phyloP scores from a whole-genome alignment of 805 yeast species.

The Sungouiozyma intestinalis region DNA sequence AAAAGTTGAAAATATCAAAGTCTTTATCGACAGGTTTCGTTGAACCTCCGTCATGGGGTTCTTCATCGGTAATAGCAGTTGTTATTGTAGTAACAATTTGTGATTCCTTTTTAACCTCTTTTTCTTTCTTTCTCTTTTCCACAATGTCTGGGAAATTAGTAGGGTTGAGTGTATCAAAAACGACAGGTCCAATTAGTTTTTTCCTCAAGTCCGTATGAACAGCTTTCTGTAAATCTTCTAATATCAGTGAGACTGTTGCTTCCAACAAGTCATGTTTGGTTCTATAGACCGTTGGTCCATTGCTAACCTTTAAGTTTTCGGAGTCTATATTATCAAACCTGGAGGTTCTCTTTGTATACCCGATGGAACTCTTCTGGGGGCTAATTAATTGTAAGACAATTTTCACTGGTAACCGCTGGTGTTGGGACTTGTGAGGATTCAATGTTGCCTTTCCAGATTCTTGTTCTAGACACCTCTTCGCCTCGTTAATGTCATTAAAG shows the following conservation, averaged over 20 bases:
- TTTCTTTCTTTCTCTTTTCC: slow-evolving; percentile 25
- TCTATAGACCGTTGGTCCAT: slow-evolving; percentile 9
- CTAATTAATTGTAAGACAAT: slow-evolving; percentile 18
- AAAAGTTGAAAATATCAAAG: slow-evolving; percentile 28
- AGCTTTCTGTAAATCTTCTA: slow-evolving; percentile 54
- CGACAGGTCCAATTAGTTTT: slow-evolving; percentile 57
- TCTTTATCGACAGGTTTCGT: slow-evolving; percentile 24
- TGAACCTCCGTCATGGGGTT: slow-evolving; percentile 8
- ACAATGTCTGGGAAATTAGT: slow-evolving; percentile 43
- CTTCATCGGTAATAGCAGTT: slow-evolving; percentile 14
- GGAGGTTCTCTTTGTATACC: slow-evolving; percentile 1
- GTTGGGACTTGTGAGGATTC: slow-evolving; percentile 12
- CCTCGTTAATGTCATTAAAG: slow-evolving; percentile 37
- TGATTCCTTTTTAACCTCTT: slow-evolving; percentile 17
- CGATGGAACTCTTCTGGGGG: slow-evolving; percentile 2
- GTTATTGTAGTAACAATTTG: slow-evolving; percentile 1
- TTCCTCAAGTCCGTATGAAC: slow-evolving; percentile 65
- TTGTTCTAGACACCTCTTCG: slow-evolving; percentile 16
- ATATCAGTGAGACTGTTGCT: slow-evolving; percentile 47
- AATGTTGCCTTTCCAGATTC: slow-evolving; percentile 19
- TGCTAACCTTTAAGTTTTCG: neutral
- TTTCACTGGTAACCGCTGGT: slow-evolving; percentile 12
- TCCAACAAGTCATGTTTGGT: slow-evolving; percentile 34
- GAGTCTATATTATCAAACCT: neutral
- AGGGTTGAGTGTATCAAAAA: slow-evolving; percentile 50